phyloP scores from a whole-genome alignment of 805 yeast genomes.

The Schwanniomyces sp. region DNA sequence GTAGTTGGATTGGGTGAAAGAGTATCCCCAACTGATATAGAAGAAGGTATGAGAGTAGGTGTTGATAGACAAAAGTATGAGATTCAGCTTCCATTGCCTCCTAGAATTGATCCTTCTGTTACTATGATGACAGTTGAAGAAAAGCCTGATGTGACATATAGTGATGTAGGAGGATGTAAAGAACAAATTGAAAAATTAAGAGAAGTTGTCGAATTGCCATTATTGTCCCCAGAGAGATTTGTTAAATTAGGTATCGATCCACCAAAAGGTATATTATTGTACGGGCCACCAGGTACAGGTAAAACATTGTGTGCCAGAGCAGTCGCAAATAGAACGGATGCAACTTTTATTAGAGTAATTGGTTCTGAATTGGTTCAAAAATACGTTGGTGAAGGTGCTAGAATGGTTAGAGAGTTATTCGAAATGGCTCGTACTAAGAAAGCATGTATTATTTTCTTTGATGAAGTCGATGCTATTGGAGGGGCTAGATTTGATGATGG shows the following conservation, averaged over 20 bases:
- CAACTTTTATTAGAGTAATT: slow-evolving; percentile 96
- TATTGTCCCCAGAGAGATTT: slow-evolving; percentile 93
- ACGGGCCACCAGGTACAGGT: slow-evolving; percentile 99
- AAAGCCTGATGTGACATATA: slow-evolving; percentile 97
- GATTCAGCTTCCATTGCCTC: slow-evolving; percentile 96
- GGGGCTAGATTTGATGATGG: slow-evolving; percentile 99
- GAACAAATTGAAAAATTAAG: slow-evolving; percentile 96
- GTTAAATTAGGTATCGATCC: slow-evolving; percentile 98
- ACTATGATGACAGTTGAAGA: slow-evolving; percentile 99
- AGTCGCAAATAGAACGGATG: slow-evolving; percentile 98
- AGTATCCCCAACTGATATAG: slow-evolving; percentile 97
- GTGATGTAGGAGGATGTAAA: slow-evolving; percentile 98
- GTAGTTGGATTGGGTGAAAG: slow-evolving; percentile 96
- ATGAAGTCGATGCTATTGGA: slow-evolving; percentile 98
- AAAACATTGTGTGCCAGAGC: slow-evolving; percentile 98
- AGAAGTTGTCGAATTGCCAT: slow-evolving; percentile 93
- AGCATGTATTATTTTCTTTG: slow-evolving; percentile 97
- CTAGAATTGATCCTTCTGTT: slow-evolving; percentile 95
- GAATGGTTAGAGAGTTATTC: slow-evolving; percentile 98
- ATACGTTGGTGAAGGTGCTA: slow-evolving; percentile 99
- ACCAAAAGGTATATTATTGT: slow-evolving; percentile 93
- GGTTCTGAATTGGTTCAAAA: slow-evolving; percentile 98
- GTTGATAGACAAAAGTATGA: slow-evolving; percentile 97
- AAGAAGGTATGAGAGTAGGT: slow-evolving; percentile 99
- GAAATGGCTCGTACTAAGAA: slow-evolving; percentile 99